These are phyloP conservation scores for Dioscorea alata DNA, from an alignment of 106 monocot species.

Conservation along the genomic window DNA sequence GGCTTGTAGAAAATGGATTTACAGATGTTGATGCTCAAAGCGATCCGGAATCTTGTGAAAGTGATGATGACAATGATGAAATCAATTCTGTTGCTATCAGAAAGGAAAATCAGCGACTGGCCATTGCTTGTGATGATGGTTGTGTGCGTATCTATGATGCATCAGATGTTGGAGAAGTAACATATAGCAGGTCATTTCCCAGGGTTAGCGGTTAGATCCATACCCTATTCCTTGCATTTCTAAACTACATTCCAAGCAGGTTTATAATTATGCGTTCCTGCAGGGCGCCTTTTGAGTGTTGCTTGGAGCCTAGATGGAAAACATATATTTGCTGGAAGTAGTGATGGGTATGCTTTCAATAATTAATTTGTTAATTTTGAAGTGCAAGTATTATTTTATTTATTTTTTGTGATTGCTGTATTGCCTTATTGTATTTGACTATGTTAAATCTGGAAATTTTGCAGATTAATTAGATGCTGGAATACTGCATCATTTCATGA, in stretches of 20 bases:
- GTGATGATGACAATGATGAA: slow-evolving; percentile 37
- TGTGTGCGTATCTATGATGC: slow-evolving; percentile 61
- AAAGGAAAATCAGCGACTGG: slow-evolving; percentile 37
- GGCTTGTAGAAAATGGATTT: slow-evolving; percentile 31
- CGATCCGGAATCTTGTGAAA: slow-evolving; percentile 53
- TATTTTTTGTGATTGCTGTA: too few species aligned
- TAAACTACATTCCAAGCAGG: neutral
- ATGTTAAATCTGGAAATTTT: neutral
- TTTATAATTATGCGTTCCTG: slow-evolving; percentile 1
- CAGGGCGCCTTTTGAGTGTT: slow-evolving; percentile 82
- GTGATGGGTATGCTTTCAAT: slow-evolving; percentile 72
- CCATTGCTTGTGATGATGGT: slow-evolving; percentile 95
- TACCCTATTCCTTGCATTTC: neutral
- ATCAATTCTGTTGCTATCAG: slow-evolving; percentile 15
- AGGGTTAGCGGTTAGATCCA: slow-evolving; percentile 77
- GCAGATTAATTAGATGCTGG: slow-evolving; percentile 93
- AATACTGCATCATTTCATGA: slow-evolving; percentile 52
- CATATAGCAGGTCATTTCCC: slow-evolving; percentile 70
- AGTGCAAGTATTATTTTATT: neutral
- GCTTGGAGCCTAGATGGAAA: slow-evolving; percentile 88
- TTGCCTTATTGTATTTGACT: too few species aligned
- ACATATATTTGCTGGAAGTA: slow-evolving; percentile 78
- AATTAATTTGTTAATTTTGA: neutral
- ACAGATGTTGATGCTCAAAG: slow-evolving; percentile 23
- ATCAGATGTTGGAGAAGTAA: slow-evolving; percentile 47